Conservation (phyloP, 768 basidiomycete genomes). For the Fistulinella prunicolor region DNA sequence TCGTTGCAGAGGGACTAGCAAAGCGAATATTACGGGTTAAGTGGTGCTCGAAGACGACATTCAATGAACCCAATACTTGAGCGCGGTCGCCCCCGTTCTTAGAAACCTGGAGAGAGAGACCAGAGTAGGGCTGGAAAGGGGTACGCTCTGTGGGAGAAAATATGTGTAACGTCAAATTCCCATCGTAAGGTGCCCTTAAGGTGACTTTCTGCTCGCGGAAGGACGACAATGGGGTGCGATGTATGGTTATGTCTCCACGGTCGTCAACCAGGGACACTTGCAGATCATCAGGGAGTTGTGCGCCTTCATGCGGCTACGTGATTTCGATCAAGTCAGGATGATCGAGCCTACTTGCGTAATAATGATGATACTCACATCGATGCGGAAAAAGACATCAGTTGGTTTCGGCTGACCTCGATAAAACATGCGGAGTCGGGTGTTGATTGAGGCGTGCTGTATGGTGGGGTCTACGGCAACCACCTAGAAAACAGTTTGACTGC, state of each 20-base stretch:
- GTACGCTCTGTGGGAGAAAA: neutral
- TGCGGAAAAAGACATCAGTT: neutral
- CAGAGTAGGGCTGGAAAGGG: conserved; percentile 8
- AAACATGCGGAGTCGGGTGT: conserved; percentile 9
- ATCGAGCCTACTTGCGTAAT: neutral
- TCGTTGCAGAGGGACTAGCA: conserved; percentile 6
- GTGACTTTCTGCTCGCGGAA: neutral
- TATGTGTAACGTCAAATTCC: conserved; percentile 5
- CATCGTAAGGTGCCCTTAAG: conserved; percentile 2
- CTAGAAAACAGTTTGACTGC: neutral
- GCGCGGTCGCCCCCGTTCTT: neutral
- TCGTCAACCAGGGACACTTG: conserved; percentile 8
- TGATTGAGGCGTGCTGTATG: conserved; percentile 1
- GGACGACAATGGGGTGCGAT: neutral
- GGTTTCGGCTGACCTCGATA: neutral
- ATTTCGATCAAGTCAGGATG: neutral
- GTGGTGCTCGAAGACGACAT: conserved; percentile 9
- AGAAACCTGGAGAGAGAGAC: conserved; percentile 5
- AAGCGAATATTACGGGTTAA: conserved; percentile 11
- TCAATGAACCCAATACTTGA: conserved; percentile 9
- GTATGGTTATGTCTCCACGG: neutral
- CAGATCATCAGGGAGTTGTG: neutral
- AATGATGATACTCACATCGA: neutral
- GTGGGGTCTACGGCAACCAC: conserved; percentile 12
- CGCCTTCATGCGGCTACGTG: conserved; percentile 2